A percentile compares a stretch with the other conserved stretches of the same genome.
Conservation (phyloP, 73 alveolate genomes). For the Uronychia setigera region DNA sequence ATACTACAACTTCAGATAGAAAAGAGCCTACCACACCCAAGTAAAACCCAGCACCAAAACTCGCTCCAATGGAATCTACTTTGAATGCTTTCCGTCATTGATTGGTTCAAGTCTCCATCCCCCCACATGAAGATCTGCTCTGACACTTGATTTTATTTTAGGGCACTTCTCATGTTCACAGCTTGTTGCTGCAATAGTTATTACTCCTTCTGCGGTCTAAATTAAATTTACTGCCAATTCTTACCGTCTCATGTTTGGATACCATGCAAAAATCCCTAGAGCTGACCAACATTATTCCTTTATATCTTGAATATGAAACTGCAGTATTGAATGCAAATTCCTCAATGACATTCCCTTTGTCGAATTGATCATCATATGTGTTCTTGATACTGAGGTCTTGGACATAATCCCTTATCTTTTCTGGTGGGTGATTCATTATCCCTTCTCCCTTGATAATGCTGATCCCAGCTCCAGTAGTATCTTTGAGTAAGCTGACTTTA, state of each 20-base stretch:
- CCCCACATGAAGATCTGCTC: background rate
- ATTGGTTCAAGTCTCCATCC: background rate
- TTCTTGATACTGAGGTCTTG: slow-evolving; percentile 27
- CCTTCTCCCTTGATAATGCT: slow-evolving; percentile 52
- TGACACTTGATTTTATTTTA: background rate
- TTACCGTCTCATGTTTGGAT: too few species aligned
- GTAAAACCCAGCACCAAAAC: too few species aligned
- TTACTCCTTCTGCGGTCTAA: background rate
- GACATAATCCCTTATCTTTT: slow-evolving; percentile 13
- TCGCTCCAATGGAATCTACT: too few species aligned
- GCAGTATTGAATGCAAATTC: slow-evolving; percentile 21
- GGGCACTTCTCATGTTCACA: background rate
- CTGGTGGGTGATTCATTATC: slow-evolving; percentile 23
- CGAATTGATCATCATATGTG: slow-evolving; percentile 61
- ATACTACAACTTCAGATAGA: too few species aligned
- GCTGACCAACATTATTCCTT: slow-evolving; percentile 36
- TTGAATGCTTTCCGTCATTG: background rate
- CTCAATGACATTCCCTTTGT: slow-evolving; percentile 42
- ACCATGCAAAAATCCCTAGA: slow-evolving; percentile 58
- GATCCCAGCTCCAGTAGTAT: background rate
- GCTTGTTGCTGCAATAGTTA: background rate
- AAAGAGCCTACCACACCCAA: too few species aligned
- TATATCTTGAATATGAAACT: slow-evolving; percentile 31
- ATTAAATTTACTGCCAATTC: too few species aligned
- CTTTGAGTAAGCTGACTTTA: slow-evolving; percentile 1